A percentile compares a stretch with the other conserved stretches of the same genome.
phyloP scores from a whole-genome alignment of 2,329 filamentous ascomycete genomes.

The Ascochyta pisi region DNA sequence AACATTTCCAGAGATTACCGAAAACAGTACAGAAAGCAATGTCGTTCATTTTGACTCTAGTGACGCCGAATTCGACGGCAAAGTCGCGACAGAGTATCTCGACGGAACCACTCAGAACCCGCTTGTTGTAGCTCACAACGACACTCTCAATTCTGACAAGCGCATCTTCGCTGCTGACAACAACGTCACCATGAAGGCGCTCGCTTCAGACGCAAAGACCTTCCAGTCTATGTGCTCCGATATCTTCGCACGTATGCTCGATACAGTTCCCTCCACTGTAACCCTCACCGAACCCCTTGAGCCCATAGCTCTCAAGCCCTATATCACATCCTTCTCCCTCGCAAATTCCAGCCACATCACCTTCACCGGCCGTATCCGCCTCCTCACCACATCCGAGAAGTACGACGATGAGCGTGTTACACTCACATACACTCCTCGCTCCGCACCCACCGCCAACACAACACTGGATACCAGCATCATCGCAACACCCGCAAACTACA shows the following conservation, averaged over 20 bases:
- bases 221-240: conserved; percentile 28
- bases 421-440: conserved; percentile 7
- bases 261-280: conserved; percentile 30
- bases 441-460: not conserved
- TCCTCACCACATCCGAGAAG: conserved; percentile 15
- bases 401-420: conserved; percentile 8
- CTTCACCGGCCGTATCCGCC: conserved; percentile 25
- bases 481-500: not conserved
- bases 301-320: conserved; percentile 27
- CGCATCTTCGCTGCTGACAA: conserved; percentile 41
- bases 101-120: conserved; percentile 37
- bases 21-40: conserved; percentile 29
- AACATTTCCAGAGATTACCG: conserved; percentile 38
- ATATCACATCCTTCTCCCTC: conserved; percentile 20
- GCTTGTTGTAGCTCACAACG: conserved; percentile 34
- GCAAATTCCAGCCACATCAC: conserved; percentile 21
- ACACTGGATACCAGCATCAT: conserved; percentile 8
- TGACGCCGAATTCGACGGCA: conserved; percentile 32
- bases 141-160: conserved; percentile 42
- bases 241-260: conserved; percentile 29
- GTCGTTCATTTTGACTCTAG: conserved; percentile 37
- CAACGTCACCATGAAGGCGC: conserved; percentile 40
- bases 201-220: conserved; percentile 27
- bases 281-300: conserved; percentile 27
- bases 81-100: conserved; percentile 44